These are phyloP conservation scores for Boeremia exigua DNA, from an alignment of 2,329 filamentous ascomycete genomes.

Conservation along the genomic window DNA sequence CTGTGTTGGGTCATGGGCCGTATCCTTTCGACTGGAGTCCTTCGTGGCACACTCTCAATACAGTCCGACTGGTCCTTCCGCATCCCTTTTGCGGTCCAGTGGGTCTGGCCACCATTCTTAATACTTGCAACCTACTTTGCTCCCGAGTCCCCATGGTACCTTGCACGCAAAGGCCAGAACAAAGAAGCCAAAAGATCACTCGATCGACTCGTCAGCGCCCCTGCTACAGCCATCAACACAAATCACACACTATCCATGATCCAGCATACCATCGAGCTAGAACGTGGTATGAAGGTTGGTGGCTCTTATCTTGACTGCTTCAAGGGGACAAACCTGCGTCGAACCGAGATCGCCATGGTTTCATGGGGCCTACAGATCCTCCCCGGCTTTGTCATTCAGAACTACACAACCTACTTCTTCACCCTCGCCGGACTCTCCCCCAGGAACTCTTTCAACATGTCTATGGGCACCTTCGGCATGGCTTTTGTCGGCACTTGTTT, in stretches of 20 bases:
- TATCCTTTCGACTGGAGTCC: conserved; percentile 70
- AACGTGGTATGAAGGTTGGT: conserved; percentile 68
- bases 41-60: conserved; percentile 66
- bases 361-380: conserved; percentile 49
- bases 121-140: conserved; percentile 68
- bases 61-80: conserved; percentile 68
- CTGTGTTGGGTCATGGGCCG: conserved; percentile 70
- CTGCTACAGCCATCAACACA: conserved; percentile 52
- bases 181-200: conserved; percentile 58
- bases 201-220: conserved; percentile 67
- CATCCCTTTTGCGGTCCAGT: conserved; percentile 70
- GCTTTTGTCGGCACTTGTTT: conserved; percentile 69
- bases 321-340: conserved; percentile 73
- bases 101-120: conserved; percentile 73
- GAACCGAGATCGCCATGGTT: conserved; percentile 67
- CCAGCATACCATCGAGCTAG: conserved; percentile 79
- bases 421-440: conserved; percentile 47
- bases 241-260: conserved; percentile 76
- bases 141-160: conserved; percentile 73
- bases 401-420: conserved; percentile 50
- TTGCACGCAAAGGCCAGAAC: conserved; percentile 66
- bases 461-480: conserved; percentile 60
- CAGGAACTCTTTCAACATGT: conserved; percentile 47
- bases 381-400: conserved; percentile 7
- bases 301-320: conserved; percentile 81